Evolutionary conservation across 495 filamentous ascomycete species (phyloP).

Genomic region (Tuber calosporum): DNA sequence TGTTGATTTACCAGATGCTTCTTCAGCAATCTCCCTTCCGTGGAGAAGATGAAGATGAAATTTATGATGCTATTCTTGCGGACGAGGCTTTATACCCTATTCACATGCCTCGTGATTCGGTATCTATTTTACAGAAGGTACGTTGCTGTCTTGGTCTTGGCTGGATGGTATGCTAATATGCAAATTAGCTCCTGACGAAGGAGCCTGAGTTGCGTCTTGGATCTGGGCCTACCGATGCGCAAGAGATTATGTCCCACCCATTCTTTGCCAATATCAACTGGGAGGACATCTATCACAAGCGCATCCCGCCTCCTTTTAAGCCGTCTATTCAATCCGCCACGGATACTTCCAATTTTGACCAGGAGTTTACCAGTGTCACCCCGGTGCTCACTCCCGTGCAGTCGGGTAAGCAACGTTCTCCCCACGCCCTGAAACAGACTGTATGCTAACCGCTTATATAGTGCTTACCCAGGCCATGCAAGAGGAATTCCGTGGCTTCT

Average conservation of each 20-base stretch:
- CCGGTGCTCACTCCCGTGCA: constrained; percentile 95
- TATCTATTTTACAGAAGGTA: constrained; percentile 88
- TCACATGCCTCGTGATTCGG: constrained; percentile 96
- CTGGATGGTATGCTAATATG: constrained; percentile 3
- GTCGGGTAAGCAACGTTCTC: constrained; percentile 61
- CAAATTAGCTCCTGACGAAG: constrained; percentile 63
- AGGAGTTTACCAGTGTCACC: constrained; percentile 97
- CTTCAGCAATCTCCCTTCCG: constrained; percentile 98
- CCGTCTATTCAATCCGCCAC: constrained; percentile 82
- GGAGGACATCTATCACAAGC: constrained; percentile 97
- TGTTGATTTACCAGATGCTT: constrained; percentile 99
- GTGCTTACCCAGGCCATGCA: constrained; percentile 98
- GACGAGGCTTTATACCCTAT: constrained; percentile 98
- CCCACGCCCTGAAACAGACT: constrained; percentile 1
- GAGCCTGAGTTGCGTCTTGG: constrained; percentile 90
- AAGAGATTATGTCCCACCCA: constrained; percentile 97
- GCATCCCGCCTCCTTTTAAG: constrained; percentile 77
- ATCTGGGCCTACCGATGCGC: constrained; percentile 91
- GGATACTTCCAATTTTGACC: constrained; percentile 98
- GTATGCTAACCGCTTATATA: constrained; percentile 1
- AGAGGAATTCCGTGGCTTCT: constrained; percentile 99
- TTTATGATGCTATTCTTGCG: constrained; percentile 97
- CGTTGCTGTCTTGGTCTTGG: background rate
- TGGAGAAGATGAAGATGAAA: constrained; percentile 98
- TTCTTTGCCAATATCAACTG: constrained; percentile 98